Evolutionary conservation across 805 yeast genomes (phyloP).

Genomic region (Kodamaea hsintzibuensis): DNA sequence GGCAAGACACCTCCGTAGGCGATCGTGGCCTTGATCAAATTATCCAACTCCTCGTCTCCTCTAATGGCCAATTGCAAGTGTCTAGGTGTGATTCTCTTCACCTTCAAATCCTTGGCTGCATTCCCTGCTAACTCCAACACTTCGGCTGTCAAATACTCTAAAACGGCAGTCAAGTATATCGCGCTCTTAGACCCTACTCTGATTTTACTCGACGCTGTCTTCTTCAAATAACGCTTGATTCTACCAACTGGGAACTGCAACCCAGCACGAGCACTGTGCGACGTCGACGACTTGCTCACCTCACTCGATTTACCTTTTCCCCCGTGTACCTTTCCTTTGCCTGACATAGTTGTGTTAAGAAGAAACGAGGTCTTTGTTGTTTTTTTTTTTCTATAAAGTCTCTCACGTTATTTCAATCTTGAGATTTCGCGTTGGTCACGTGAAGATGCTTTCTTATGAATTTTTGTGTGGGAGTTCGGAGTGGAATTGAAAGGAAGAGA

Average conservation of each 20-base stretch:
- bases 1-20: slow-evolving; percentile 38
- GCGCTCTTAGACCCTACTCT: slow-evolving; percentile 89
- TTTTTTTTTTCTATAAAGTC: slow-evolving; percentile 2
- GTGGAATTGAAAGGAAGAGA: background rate
- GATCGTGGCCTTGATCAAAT: slow-evolving; percentile 34
- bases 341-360: slow-evolving; percentile 56
- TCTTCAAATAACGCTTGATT: slow-evolving; percentile 93
- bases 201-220: slow-evolving; percentile 78
- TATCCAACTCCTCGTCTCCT: slow-evolving; percentile 34
- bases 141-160: slow-evolving; percentile 33
- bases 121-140: slow-evolving; percentile 35
- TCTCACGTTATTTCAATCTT: background rate
- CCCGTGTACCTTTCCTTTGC: slow-evolving; percentile 88
- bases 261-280: slow-evolving; percentile 94
- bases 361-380: slow-evolving; percentile 7
- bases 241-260: slow-evolving; percentile 98
- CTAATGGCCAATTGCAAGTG: slow-evolving; percentile 35
- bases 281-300: slow-evolving; percentile 68
- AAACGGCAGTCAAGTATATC: slow-evolving; percentile 40
- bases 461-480: background rate
- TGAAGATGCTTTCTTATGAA: background rate
- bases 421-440: slow-evolving; percentile 8
- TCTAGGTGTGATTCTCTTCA: slow-evolving; percentile 34
- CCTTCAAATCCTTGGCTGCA: slow-evolving; percentile 35
- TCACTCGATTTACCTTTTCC: slow-evolving; percentile 93